phyloP scores from a whole-genome alignment of 495 filamentous ascomycete genomes.

The Cercophora scortea region DNA sequence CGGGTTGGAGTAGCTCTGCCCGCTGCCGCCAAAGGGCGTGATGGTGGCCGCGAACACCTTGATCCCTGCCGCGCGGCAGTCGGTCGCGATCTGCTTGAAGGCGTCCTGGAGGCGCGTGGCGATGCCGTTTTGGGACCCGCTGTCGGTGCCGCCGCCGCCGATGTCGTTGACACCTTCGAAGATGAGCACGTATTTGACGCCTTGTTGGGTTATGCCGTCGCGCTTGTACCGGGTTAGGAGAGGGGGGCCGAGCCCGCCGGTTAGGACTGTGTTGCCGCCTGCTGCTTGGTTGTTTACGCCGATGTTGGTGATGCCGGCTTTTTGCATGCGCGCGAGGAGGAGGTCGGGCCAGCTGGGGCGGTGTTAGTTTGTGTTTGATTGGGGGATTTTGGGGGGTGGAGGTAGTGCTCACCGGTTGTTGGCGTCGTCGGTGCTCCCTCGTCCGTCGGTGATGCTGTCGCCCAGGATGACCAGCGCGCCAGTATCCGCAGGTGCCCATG shows the following conservation, averaged over 20 bases:
- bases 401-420: slow-evolving; percentile 49
- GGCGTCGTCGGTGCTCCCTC: slow-evolving; percentile 52
- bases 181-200: slow-evolving; percentile 55
- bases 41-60: slow-evolving; percentile 59
- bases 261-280: slow-evolving; percentile 60
- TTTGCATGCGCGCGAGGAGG: slow-evolving; percentile 48
- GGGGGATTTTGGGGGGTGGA: slow-evolving; percentile 1
- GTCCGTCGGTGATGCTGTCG: slow-evolving; percentile 69
- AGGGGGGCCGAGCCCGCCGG: slow-evolving; percentile 55
- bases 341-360: slow-evolving; percentile 55
- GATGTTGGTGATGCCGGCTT: slow-evolving; percentile 39
- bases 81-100: slow-evolving; percentile 49
- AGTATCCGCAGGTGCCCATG: slow-evolving; percentile 34
- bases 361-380: neutral
- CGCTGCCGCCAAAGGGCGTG: slow-evolving; percentile 51
- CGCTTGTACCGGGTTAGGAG: slow-evolving; percentile 54
- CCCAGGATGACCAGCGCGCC: slow-evolving; percentile 54
- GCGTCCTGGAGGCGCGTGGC: slow-evolving; percentile 45
- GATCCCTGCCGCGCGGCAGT: slow-evolving; percentile 49
- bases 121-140: slow-evolving; percentile 40
- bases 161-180: slow-evolving; percentile 71
- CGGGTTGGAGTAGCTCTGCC: slow-evolving; percentile 46
- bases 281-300: slow-evolving; percentile 64
- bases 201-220: slow-evolving; percentile 50
- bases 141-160: slow-evolving; percentile 43